Percentiles rank a stretch among this genome's conserved stretches.
Evolutionary conservation across 2,329 filamentous ascomycete species (phyloP).

Genomic region (Cryphonectria radicalis): DNA sequence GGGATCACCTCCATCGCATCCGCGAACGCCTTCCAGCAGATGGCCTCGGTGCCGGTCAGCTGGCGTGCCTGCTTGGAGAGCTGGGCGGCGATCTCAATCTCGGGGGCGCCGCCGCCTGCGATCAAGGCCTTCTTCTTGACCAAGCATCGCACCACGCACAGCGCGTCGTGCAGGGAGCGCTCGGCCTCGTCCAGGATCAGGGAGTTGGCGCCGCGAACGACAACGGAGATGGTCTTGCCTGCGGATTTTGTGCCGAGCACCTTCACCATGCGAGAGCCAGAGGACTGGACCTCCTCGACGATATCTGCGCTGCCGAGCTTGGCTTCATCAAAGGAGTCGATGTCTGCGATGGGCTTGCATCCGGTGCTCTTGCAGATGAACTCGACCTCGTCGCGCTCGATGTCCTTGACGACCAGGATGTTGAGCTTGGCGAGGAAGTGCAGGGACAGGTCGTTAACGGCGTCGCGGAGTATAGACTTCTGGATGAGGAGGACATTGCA

Average conservation of each 20-base stretch:
- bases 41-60: conserved; percentile 88
- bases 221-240: conserved; percentile 89
- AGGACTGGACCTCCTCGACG: conserved; percentile 87
- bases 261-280: conserved; percentile 91
- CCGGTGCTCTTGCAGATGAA: conserved; percentile 99
- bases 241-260: conserved; percentile 86
- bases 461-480: conserved; percentile 96
- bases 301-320: conserved; percentile 94
- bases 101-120: conserved; percentile 92
- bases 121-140: conserved; percentile 99
- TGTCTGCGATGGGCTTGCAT: conserved; percentile 98
- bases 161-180: conserved; percentile 93
- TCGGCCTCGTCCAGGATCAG: conserved; percentile 97
- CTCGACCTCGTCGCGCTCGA: conserved; percentile 97
- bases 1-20: conserved; percentile 97
- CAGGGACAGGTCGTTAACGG: conserved; percentile 94
- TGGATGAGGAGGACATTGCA: conserved; percentile 98
- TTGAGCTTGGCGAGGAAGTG: conserved; percentile 98
- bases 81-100: conserved; percentile 92
- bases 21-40: conserved; percentile 99
- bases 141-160: conserved; percentile 94
- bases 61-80: conserved; percentile 81
- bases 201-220: conserved; percentile 91
- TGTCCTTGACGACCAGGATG: conserved; percentile 95
- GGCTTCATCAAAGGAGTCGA: conserved; percentile 98